A percentile compares a stretch with the other conserved stretches of the same genome.
Evolutionary conservation across 768 basidiomycete genomes (phyloP).

Genomic region (Astraeus odoratus): DNA sequence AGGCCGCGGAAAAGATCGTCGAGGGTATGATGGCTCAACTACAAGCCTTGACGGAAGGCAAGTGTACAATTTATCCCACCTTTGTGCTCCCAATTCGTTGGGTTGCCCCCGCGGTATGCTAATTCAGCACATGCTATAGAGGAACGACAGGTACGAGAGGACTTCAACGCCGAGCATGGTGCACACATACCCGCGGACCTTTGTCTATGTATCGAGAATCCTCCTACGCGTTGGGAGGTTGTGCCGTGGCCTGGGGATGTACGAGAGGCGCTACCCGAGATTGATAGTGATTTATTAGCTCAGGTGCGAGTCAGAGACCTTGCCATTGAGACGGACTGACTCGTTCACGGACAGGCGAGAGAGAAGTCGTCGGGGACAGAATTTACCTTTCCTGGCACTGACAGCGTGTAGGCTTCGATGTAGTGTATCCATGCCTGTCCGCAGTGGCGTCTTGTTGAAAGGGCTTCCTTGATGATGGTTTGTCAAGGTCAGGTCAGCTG

Average conservation of each 20-base stretch:
- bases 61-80: slow-evolving; percentile 3
- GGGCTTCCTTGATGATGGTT: not conserved
- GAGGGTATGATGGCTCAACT: slow-evolving; percentile 60
- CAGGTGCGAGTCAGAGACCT: slow-evolving; percentile 36
- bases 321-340: not conserved
- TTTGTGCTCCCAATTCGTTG: not conserved
- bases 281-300: slow-evolving; percentile 50
- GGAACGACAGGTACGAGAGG: slow-evolving; percentile 55
- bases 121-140: slow-evolving; percentile 35
- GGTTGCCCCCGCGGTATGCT: not conserved
- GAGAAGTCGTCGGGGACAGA: slow-evolving; percentile 17
- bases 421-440: not conserved
- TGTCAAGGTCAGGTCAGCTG: too few species aligned
- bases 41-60: slow-evolving; percentile 61
- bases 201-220: slow-evolving; percentile 68
- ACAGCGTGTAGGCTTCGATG: slow-evolving; percentile 18
- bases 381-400: slow-evolving; percentile 10
- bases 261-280: slow-evolving; percentile 53
- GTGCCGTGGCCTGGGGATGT: slow-evolving; percentile 48
- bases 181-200: slow-evolving; percentile 72
- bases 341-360: slow-evolving; percentile 21
- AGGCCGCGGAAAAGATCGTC: slow-evolving; percentile 59
- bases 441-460: not conserved
- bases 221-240: slow-evolving; percentile 69
- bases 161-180: slow-evolving; percentile 70